Evolutionary conservation across 2,329 filamentous ascomycete genomes (phyloP).

Genomic region (Shiraia bambusicola): DNA sequence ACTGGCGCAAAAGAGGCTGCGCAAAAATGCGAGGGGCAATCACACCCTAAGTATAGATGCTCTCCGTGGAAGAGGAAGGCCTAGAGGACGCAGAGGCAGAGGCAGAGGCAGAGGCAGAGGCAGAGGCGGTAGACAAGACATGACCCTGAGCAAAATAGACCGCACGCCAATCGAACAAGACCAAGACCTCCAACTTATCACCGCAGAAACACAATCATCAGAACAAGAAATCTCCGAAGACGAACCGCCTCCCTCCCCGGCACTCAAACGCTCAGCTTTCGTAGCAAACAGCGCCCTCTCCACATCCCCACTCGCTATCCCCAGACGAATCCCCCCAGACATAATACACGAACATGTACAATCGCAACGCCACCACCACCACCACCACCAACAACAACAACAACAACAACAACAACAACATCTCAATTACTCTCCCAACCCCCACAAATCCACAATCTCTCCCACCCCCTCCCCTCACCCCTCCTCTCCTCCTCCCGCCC

Average conservation of each 20-base stretch:
- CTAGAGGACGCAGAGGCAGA: conserved; percentile 16
- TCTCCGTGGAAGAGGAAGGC: conserved; percentile 9
- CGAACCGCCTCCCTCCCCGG: conserved; percentile 19
- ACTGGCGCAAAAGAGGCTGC: conserved; percentile 15
- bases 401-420: neutral
- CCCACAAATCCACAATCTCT: neutral
- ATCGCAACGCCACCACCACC: conserved; percentile 4
- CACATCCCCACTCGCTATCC: conserved; percentile 15
- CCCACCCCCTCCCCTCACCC: neutral
- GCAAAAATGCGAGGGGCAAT: conserved; percentile 30
- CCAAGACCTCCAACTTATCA: conserved; percentile 8
- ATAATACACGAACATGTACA: too few species aligned
- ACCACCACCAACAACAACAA: conserved; percentile 8
- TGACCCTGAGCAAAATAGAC: neutral
- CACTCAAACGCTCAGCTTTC: conserved; percentile 31
- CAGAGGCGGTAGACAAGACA: conserved; percentile 1
- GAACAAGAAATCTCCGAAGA: conserved; percentile 11
- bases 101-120: conserved; percentile 13
- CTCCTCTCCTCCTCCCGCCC: neutral
- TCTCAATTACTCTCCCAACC: too few species aligned
- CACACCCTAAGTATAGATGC: too few species aligned
- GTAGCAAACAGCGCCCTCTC: conserved; percentile 36
- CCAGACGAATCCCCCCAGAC: too few species aligned
- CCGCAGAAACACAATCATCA: conserved; percentile 15
- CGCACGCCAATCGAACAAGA: too few species aligned